These are phyloP conservation scores for Lasiodiplodia sp. DNA, from an alignment of 2,329 filamentous ascomycete species.

Conservation along the genomic window DNA sequence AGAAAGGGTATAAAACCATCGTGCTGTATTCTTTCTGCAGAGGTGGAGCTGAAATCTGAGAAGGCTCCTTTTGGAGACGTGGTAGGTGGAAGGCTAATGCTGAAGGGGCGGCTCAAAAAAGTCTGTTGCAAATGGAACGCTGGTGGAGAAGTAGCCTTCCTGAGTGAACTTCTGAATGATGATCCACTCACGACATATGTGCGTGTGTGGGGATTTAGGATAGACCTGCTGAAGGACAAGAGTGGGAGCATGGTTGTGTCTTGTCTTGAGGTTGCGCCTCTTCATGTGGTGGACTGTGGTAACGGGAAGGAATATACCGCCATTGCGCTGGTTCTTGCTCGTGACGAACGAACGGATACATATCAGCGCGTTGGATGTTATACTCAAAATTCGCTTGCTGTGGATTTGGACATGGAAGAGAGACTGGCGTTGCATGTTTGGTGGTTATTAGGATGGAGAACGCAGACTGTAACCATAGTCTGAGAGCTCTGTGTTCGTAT, in stretches of 20 bases:
- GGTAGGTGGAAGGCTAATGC: not conserved
- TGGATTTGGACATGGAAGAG: not conserved
- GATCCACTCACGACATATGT: not conserved
- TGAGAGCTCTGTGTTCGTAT: not conserved
- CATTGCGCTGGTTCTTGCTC: not conserved
- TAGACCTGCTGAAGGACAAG: not conserved
- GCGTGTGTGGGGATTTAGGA: rapidly evolving
- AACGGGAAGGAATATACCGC: not conserved
- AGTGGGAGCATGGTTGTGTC: not conserved
- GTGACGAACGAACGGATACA: not conserved
- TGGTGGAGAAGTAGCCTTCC: rapidly evolving
- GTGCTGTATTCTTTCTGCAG: not conserved
- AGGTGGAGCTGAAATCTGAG: not conserved
- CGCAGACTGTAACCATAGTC: not conserved
- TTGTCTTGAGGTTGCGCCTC: not conserved
- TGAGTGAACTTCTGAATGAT: not conserved
- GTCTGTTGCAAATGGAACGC: not conserved
- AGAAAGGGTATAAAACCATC: not conserved
- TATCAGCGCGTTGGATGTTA: not conserved
- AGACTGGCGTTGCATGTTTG: not conserved
- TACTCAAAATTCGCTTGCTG: rapidly evolving
- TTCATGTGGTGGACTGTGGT: not conserved
- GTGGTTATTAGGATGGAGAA: not conserved
- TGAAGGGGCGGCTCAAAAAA: not conserved
- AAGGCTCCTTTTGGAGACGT: not conserved